These are phyloP conservation scores for Xylariaceae sp. DNA, from an alignment of 2,329 filamentous ascomycete species.

Conservation along the genomic window DNA sequence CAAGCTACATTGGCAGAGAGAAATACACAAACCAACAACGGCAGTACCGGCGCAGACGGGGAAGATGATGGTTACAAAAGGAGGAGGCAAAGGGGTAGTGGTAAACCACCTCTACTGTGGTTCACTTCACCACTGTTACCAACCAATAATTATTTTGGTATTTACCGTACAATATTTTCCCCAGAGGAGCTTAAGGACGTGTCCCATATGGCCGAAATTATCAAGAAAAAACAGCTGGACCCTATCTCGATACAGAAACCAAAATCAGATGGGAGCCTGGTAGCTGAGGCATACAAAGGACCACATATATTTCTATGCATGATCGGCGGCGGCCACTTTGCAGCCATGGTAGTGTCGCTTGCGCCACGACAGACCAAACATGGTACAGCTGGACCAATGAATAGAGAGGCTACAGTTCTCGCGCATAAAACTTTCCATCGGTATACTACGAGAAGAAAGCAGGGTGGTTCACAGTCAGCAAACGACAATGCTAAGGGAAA, in stretches of 20 bases:
- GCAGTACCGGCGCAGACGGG: constrained; percentile 58
- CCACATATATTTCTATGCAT: constrained; percentile 96
- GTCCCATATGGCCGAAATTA: constrained; percentile 66
- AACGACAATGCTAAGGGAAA: constrained; percentile 94
- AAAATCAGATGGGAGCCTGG: constrained; percentile 63
- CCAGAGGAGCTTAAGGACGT: constrained; percentile 72
- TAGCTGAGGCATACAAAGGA: constrained; percentile 65
- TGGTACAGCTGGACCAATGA: constrained; percentile 70
- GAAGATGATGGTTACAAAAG: constrained; percentile 55
- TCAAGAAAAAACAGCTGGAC: constrained; percentile 79
- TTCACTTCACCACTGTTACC: constrained; percentile 79
- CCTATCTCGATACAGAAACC: constrained; percentile 63
- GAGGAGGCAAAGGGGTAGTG: constrained; percentile 60
- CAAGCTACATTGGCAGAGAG: constrained; percentile 75
- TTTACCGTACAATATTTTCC: constrained; percentile 85
- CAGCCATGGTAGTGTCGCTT: constrained; percentile 92
- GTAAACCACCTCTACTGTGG: constrained; percentile 83
- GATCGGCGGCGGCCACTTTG: constrained; percentile 98
- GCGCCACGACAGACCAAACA: constrained; percentile 79
- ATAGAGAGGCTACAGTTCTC: constrained; percentile 84
- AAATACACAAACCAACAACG: constrained; percentile 31
- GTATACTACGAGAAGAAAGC: constrained; percentile 94
- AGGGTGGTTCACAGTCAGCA: constrained; percentile 92
- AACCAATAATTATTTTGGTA: constrained; percentile 78
- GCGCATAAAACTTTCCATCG: constrained; percentile 98